Percentiles rank a stretch among this genome's conserved stretches.
phyloP scores from a whole-genome alignment of 2,329 filamentous ascomycete species.

The Cladosporium colombiae region DNA sequence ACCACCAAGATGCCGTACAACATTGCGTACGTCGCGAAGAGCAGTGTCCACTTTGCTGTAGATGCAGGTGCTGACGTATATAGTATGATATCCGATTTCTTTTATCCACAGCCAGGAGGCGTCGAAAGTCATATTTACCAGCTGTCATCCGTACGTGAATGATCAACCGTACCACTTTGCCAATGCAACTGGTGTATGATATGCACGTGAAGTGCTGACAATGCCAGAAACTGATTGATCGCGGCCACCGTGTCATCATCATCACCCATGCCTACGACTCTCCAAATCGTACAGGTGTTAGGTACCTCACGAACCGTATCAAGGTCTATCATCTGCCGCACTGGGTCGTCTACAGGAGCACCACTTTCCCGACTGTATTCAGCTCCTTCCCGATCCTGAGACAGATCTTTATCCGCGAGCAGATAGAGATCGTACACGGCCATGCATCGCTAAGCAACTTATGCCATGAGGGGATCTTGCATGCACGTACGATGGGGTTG shows the following conservation, averaged over 20 bases:
- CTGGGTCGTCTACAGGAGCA: slow-evolving; percentile 88
- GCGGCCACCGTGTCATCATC: slow-evolving; percentile 96
- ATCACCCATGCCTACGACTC: slow-evolving; percentile 86
- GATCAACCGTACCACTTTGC: background rate
- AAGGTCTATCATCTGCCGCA: slow-evolving; percentile 99
- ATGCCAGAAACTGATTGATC: slow-evolving; percentile 84
- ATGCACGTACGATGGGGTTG: slow-evolving; percentile 93
- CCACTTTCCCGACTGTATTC: slow-evolving; percentile 95
- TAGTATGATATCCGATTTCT: slow-evolving; percentile 98
- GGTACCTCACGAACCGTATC: slow-evolving; percentile 94
- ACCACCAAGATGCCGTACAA: slow-evolving; percentile 63
- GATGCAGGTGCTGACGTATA: slow-evolving; percentile 27
- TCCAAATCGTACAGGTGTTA: slow-evolving; percentile 71
- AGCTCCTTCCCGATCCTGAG: slow-evolving; percentile 98
- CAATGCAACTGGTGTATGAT: background rate
- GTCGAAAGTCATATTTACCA: slow-evolving; percentile 99
- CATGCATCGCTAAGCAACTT: slow-evolving; percentile 91
- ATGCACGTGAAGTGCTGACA: background rate
- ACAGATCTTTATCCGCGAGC: slow-evolving; percentile 91
- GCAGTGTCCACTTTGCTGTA: background rate
- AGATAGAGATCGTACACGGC: slow-evolving; percentile 97
- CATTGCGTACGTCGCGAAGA: slow-evolving; percentile 57
- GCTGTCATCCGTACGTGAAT: slow-evolving; percentile 67
- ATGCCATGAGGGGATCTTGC: slow-evolving; percentile 91
- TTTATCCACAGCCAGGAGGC: slow-evolving; percentile 94